phyloP scores from a whole-genome alignment of 108 stramenopile genomes.

The Skeletonema potamos region DNA sequence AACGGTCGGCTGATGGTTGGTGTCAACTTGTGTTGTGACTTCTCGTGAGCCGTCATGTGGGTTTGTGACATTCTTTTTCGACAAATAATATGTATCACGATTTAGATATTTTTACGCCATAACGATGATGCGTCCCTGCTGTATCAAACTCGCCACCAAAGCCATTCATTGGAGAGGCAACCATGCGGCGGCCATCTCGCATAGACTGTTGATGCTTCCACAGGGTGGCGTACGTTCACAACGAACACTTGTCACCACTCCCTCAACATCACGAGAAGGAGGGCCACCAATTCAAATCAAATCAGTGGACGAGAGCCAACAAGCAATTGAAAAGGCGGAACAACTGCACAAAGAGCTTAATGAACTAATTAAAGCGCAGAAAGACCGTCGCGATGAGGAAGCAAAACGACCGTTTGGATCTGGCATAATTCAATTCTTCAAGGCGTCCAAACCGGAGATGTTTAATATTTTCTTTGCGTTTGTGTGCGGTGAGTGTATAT shows the following conservation, averaged over 20 bases:
- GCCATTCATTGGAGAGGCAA: neutral
- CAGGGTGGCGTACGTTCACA: no score
- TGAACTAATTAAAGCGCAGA: conserved; percentile 33
- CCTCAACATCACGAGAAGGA: neutral
- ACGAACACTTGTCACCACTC: neutral
- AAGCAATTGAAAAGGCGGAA: conserved; percentile 42
- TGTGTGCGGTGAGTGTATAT: conserved; percentile 20
- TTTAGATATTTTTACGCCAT: no score
- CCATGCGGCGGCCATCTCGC: neutral
- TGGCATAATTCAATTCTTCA: conserved; percentile 30
- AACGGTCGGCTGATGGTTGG: no score
- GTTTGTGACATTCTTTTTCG: no score
- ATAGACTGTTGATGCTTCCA: neutral
- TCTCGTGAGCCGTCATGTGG: no score
- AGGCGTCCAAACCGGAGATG: conserved; percentile 38
- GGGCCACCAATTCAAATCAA: neutral
- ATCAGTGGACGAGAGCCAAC: conserved; percentile 15
- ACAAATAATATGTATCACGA: no score
- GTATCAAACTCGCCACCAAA: neutral
- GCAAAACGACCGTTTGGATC: conserved; percentile 18
- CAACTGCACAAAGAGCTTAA: conserved; percentile 37
- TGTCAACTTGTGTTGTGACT: no score
- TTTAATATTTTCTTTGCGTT: conserved; percentile 55
- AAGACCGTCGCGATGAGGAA: conserved; percentile 21
- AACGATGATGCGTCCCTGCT: neutral